Evolutionary conservation across 1,139 yeast species (phyloP).

Genomic region (Debaryomycetaceae sp.): DNA sequence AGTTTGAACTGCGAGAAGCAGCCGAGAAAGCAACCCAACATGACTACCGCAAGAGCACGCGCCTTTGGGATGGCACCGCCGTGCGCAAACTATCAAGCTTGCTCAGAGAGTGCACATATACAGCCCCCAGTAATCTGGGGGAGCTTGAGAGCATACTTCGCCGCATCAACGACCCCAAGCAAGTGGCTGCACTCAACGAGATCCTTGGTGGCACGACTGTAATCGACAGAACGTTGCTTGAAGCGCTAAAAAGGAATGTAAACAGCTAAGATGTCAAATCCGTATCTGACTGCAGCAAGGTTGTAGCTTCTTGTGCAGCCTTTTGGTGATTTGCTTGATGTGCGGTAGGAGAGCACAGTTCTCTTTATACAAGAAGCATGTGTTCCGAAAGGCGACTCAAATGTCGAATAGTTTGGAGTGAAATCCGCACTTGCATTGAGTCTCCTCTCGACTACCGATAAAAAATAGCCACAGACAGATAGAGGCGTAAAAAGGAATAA

Average conservation of each 20-base stretch:
- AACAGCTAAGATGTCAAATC: constrained; percentile 7
- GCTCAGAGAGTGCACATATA: constrained; percentile 28
- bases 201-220: neutral
- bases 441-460: no score
- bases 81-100: constrained; percentile 47
- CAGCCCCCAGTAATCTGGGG: no score
- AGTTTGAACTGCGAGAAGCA: constrained; percentile 20
- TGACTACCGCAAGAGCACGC: constrained; percentile 37
- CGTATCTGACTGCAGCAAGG: constrained; percentile 2
- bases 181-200: neutral
- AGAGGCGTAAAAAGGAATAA: neutral
- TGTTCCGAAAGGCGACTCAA: no score
- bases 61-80: constrained; percentile 44
- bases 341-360: no score
- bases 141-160: no score
- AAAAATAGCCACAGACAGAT: no score
- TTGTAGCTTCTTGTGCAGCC: neutral
- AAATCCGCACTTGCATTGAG: no score
- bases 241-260: constrained; percentile 7
- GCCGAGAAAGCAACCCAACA: constrained; percentile 34
- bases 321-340: constrained; percentile 3
- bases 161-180: no score
- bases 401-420: no score
- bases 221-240: constrained; percentile 2
- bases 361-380: no score